Evolutionary conservation across 78 protist species (phyloP), one percentile per base, ranked within the genome.

Genomic region (Monocercomonoides exilis): DNA sequence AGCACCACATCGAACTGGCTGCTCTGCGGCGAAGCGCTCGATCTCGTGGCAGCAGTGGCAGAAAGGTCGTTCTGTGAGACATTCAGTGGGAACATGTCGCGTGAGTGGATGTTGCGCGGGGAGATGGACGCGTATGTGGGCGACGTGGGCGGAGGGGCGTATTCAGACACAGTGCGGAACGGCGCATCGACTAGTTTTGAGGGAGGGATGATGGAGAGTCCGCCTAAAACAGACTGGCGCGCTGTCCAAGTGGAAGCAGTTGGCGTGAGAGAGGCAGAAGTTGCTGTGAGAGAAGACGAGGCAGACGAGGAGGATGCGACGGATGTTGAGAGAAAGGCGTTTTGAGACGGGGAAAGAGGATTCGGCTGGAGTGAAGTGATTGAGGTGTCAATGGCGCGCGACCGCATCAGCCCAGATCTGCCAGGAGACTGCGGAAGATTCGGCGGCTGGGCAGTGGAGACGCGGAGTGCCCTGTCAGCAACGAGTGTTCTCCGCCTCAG

Each of bases 61-160:
- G n/a, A n/a, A n/a, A n/a, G n/a, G n/a, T n/a, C n/a, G n/a, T n/a
- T n/a, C n/a, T n/a, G n/a, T n/a, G n/a, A n/a, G n/a, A n/a, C n/a
- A n/a, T n/a, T n/a, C n/a, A n/a, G n/a, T n/a, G n/a, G n/a, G n/a
- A n/a, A n/a, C n/a, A n/a, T n/a, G n/a, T n/a, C n/a, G n/a, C n/a
- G n/a, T n/a, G n/a, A n/a, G n/a, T 54, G 70, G 38, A 21, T 54
- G 70, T 54, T 54, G 70, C 70, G 70, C 70, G 70, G 70, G 70
- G 38, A 29, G 70, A 54, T 11, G 70, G 70, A 54, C 38, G 70
- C 70, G 70, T 54, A 54, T 11, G 70, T 54, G 70, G 70, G 70
- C 70, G 70, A 54, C 38, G 21, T 54, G 70, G 70, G 70, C 70
- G 70, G 70, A 11, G 70, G 70, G 70, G 70, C 70, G 70, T 54